phyloP scores from a whole-genome alignment of 768 basidiomycete species.

The Pisolithus tinctorius region DNA sequence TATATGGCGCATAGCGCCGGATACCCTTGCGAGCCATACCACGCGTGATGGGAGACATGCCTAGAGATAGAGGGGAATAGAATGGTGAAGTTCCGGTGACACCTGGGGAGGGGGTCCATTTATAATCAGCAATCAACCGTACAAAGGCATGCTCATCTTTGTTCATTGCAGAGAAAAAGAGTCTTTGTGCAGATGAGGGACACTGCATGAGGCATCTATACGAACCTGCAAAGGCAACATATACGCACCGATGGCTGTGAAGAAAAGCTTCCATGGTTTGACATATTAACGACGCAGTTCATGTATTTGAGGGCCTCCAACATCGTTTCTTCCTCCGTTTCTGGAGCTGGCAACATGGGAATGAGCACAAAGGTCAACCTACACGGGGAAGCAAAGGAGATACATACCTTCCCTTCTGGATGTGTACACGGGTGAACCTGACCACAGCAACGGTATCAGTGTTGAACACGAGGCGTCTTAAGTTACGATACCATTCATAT shows the following conservation, averaged over 20 bases:
- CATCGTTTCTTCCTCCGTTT: constrained; percentile 99
- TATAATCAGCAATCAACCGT: too few relatives aligned
- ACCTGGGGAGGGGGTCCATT: too few relatives aligned
- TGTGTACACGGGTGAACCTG: constrained; percentile 99
- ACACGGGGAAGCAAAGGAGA: background rate
- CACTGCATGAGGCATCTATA: constrained; percentile 1
- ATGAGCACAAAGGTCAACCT: background rate
- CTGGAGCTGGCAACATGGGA: constrained; percentile 71
- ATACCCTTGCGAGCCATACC: too few relatives aligned
- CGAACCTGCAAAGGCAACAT: background rate
- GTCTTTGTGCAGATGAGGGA: constrained; percentile 20
- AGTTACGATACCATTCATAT: constrained; percentile 97
- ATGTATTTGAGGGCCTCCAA: constrained; percentile 94
- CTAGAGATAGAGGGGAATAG: too few relatives aligned
- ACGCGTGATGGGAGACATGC: too few relatives aligned
- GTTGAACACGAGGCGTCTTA: background rate
- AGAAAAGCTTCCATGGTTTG: constrained; percentile 86
- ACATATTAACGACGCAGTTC: constrained; percentile 97
- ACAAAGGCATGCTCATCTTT: too few relatives aligned
- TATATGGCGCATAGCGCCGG: too few relatives aligned
- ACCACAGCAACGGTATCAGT: background rate
- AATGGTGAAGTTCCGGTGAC: too few relatives aligned
- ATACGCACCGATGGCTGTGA: constrained; percentile 92
- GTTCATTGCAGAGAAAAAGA: too few relatives aligned
- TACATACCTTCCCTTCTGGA: constrained; percentile 84